Evolutionary conservation across 352 stramenopile genomes (phyloP).

Genomic region (Globisporangium rhizosaccharum): DNA sequence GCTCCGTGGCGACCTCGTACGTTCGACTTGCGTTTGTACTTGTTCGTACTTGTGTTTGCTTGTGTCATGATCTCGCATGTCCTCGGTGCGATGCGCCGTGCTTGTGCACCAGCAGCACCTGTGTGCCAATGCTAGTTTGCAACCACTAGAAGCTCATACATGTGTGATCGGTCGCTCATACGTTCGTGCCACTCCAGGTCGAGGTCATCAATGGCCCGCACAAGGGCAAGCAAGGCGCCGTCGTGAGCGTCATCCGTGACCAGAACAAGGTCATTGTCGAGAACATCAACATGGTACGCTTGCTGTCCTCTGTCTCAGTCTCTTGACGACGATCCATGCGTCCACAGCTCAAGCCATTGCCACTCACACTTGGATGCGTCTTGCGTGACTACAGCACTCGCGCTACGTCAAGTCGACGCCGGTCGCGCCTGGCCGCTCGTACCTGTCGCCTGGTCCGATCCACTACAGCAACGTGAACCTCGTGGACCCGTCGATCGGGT

Average conservation of each 20-base stretch:
- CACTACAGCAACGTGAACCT: constrained; percentile 88
- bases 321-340: neutral
- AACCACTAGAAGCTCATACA: neutral
- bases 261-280: constrained; percentile 79
- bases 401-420: constrained; percentile 81
- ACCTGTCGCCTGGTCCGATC: constrained; percentile 75
- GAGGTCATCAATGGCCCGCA: constrained; percentile 79
- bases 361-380: neutral
- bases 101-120: neutral
- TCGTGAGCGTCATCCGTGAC: constrained; percentile 70
- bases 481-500: constrained; percentile 73
- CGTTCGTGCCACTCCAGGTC: constrained; percentile 28
- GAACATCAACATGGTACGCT: constrained; percentile 83
- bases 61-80: too few relatives aligned
- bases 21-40: constrained; percentile 1
- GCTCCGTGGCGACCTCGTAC: constrained; percentile 65
- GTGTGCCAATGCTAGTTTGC: neutral
- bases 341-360: neutral
- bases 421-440: constrained; percentile 60
- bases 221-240: constrained; percentile 75
- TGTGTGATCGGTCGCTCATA: neutral
- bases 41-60: neutral
- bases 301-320: neutral
- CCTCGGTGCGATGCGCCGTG: neutral
- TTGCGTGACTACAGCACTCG: constrained; percentile 32